These are phyloP conservation scores for Calocera viscosa DNA, from an alignment of 768 basidiomycete species.

Conservation along the genomic window DNA sequence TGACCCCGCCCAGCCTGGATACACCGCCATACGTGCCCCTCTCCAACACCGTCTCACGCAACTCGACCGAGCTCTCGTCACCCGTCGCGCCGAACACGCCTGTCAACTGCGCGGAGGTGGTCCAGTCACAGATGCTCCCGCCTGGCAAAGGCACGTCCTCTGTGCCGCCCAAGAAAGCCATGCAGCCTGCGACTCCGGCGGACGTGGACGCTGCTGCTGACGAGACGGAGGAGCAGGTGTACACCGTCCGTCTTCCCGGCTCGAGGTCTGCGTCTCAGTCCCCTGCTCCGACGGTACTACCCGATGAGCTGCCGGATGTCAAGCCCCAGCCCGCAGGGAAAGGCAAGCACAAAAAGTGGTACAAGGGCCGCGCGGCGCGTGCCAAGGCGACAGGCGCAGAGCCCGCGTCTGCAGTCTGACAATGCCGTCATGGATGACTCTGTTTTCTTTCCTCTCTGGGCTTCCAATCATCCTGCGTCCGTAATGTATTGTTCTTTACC, in stretches of 20 bases:
- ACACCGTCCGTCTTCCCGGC: not conserved
- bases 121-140: not conserved
- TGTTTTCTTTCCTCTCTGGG: not conserved
- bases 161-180: not conserved
- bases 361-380: not conserved
- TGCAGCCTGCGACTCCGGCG: constrained; percentile 9
- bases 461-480: not conserved
- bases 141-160: constrained; percentile 20
- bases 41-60: constrained; percentile 1
- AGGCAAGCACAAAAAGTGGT: not conserved
- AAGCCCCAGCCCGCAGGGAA: not conserved
- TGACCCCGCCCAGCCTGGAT: not conserved
- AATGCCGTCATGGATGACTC: not conserved
- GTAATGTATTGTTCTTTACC: not conserved
- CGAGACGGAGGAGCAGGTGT: not conserved
- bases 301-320: not conserved
- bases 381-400: not conserved
- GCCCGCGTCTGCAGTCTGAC: not conserved
- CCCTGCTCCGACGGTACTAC: not conserved
- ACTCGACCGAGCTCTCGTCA: not conserved
- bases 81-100: not conserved
- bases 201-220: constrained; percentile 10
- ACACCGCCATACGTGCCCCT: constrained; percentile 1
- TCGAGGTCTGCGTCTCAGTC: not conserved
- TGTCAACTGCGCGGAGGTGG: not conserved